Base-by-base conservation (phyloP, 257 asterid species). In the Avicennia marina region DNA sequence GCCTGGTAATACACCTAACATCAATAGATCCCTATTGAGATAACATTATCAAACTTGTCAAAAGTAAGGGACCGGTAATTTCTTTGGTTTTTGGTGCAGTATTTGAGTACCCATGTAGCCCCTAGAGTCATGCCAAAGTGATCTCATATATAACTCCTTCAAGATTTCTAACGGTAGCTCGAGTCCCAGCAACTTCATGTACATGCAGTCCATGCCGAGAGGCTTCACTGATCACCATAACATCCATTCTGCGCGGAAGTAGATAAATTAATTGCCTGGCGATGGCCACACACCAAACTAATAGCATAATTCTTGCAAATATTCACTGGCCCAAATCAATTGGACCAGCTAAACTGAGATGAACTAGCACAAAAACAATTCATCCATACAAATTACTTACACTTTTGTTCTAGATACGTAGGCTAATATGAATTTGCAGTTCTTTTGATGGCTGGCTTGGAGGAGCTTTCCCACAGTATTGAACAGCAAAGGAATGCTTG, bases 351-450 rank as follows among this genome's bases (percentile, higher is more conserved):
- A 58, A 60, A 11, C 16, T 11, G 47, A 26, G 11, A 24, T 8
- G 34, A 13, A n/a, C n/a, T n/a, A n/a, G n/a, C n/a, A n/a, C n/a
- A n/a, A n/a, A n/a, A n/a, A n/a, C n/a, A n/a, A n/a, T n/a, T n/a
- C n/a, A n/a, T n/a, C n/a, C n/a, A n/a, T n/a, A n/a, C n/a, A n/a
- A 36, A 36, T 47, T 56, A 67, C 94, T 78, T 78, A 90, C 96
- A 75, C 78, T 88, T 83, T 91, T 32, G 89, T 62, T 67, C 98
- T 72, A 48, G 98, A 91, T 41, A 91, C 83, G 43, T 91, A 91
- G 60, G 84, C 95, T 78, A 91, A 67, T 53, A 83, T 78, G 65
- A 85, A 91, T 56, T 81, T 82, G 78, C 96, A 83, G 12, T 81
- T 78, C 45, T 43, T 66, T 58, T 60, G 72, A 40, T 55, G 63